Base-by-base conservation (phyloP, 2,329 filamentous ascomycete species). In the Aspergillus flavus region DNA sequence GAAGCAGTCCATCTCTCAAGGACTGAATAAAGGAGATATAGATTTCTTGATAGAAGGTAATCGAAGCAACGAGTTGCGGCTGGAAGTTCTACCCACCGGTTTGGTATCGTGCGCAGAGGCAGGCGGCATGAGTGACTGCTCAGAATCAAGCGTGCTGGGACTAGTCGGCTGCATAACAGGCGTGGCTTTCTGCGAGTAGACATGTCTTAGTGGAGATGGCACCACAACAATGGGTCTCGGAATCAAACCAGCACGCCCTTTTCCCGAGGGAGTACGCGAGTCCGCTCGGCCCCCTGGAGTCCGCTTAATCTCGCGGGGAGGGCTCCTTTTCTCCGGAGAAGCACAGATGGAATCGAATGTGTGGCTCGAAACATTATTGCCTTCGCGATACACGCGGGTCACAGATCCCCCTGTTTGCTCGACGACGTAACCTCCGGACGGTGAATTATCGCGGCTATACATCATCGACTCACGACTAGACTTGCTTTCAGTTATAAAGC, bases 371-470 rank as follows among this genome's bases (percentile, higher is more conserved):
- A 55, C 43, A 11, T 26, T 65, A 23, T 62, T 63, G 56, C 46
- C 59, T 52, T 63, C 58, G 34, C 62, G 62, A 54, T 61, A 59
- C 21, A 66, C 66, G 3, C 63, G 62, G 28, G 64, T 65, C 28
- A 69, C 63, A 6, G 57, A 59, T 12, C 59, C 61, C 21, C 60
- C 62, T 9, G 59, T 57, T 26, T 72, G 63, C 45, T 70, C 68
- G 28, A 73, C 62, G 21, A 70, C 57, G 34, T 70, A 72, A 6
- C 68, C 61, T 21, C 71, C 45, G 21, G 71, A 72, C 10, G 71
- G 69, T 28, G 75, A 70, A 16, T 63, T 62, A 26, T 68, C 72
- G 11, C 67, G 68, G 56, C 68, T 70, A 57, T 74, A 74, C 72
- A 76, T 76, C 30, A 75, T 48, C 12, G 69, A 72, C 32, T 70